Evolutionary conservation across 1,284 basidiomycete genomes (phyloP), one percentile per base, ranked within the genome.

Genomic region (Abortiporus biennis): DNA sequence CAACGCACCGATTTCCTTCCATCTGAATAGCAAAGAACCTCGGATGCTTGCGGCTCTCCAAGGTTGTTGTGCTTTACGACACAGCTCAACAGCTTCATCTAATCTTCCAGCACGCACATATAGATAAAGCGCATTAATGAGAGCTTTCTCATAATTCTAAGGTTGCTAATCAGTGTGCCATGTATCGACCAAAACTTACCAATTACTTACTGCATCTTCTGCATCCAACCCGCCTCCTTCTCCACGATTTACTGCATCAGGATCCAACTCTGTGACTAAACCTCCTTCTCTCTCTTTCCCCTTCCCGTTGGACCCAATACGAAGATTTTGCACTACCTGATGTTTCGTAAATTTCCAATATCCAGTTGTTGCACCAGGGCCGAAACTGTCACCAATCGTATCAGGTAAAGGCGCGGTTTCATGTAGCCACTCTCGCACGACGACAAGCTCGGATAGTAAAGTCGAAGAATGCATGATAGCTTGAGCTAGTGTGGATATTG

Each of bases 21-120:
- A 92, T 35, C 73, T 70, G 55, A 89, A 88, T n/a, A 89, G 56
- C 25, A 77, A 59, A 0, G 87, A 82, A 2, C 92, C 92, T 3
- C 85, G 76, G 23, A 95, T 78, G 44, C 83, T 87, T 0, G 90
- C 90, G 1, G 91, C 90, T 22, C 92, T 74, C 94, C 94, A 98
- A 2, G 90, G 85, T 52, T 95, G 89, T 47, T 92, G 84, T 0
- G 88, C 85, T 54, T 81, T 82, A 49, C 83, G 68, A 57, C 91
- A 95, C 11, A 94, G 66, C 30, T 89, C 84, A 6, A 94, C 71
- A 0, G 93, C 94, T 15, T 87, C 80, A 21, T 86, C 85, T 15
- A 96, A 63, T 49, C 84, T 71, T 13, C 95, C 95, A 3, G 85
- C 80, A 24, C 92, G 78, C 6, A 92, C 69, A 51, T 85, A 85